A percentile compares a stretch with the other conserved stretches of the same genome.
These are phyloP conservation scores for Colletotrichum sublineola DNA, from an alignment of 2,329 filamentous ascomycete genomes.

Conservation along the genomic window DNA sequence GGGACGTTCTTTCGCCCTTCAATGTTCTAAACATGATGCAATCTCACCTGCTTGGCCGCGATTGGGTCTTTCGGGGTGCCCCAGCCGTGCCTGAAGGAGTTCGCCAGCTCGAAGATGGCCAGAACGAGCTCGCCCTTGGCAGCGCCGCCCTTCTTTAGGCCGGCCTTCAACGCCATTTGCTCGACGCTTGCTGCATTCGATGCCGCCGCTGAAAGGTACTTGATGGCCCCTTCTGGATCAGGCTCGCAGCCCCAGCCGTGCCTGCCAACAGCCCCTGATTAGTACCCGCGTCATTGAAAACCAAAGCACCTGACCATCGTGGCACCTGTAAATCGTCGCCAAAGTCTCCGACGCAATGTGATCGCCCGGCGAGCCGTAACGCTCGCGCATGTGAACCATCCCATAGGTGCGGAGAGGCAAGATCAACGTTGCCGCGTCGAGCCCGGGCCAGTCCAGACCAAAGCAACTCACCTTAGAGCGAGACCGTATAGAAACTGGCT, in stretches of 20 bases:
- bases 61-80: constrained; percentile 87
- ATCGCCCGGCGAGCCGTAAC: constrained; percentile 18
- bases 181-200: constrained; percentile 92
- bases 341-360: constrained; percentile 11
- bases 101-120: constrained; percentile 94
- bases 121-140: constrained; percentile 97
- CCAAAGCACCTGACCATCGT: constrained; percentile 10
- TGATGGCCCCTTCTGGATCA: constrained; percentile 79
- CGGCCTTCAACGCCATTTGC: constrained; percentile 84
- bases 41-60: constrained; percentile 79
- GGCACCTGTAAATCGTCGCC: constrained; percentile 3
- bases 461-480: constrained; percentile 77
- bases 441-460: constrained; percentile 21
- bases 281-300: constrained; percentile 18
- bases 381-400: constrained; percentile 5
- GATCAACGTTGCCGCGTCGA: constrained; percentile 15
- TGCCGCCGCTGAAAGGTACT: constrained; percentile 88
- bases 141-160: constrained; percentile 91
- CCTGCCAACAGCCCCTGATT: constrained; percentile 59
- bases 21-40: constrained; percentile 13
- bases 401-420: constrained; percentile 5
- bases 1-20: neutral
- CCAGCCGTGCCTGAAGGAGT: constrained; percentile 95
- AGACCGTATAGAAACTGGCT: constrained; percentile 97
- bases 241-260: constrained; percentile 93